phyloP scores from a whole-genome alignment of 1,284 basidiomycete species.

The Veloboletus limbatus region DNA sequence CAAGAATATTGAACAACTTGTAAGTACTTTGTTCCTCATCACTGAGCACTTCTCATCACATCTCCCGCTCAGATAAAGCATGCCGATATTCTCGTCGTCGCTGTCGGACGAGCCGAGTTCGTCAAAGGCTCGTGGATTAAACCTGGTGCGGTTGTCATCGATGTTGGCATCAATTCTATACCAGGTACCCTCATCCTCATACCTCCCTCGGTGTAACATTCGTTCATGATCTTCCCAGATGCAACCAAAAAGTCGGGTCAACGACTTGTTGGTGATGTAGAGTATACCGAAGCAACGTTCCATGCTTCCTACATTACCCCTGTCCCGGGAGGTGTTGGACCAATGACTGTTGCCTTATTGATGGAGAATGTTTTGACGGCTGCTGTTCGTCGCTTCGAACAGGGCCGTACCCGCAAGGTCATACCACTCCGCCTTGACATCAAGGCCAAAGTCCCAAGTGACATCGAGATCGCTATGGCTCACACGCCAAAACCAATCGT shows the following conservation, averaged over 20 bases:
- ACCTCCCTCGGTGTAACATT: neutral
- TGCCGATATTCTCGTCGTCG: conserved; percentile 92
- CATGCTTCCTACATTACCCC: conserved; percentile 93
- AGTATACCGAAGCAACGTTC: conserved; percentile 74
- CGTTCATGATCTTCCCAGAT: conserved; percentile 46
- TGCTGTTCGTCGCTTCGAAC: conserved; percentile 79
- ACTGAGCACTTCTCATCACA: conserved; percentile 8
- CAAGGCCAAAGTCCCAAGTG: conserved; percentile 85
- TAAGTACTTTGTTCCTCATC: conserved; percentile 38
- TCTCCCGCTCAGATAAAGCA: conserved; percentile 56
- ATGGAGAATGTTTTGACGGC: conserved; percentile 94
- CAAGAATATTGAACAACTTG: conserved; percentile 75
- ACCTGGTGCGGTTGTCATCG: conserved; percentile 89
- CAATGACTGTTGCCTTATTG: conserved; percentile 98
- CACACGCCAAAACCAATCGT: conserved; percentile 91
- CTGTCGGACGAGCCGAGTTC: conserved; percentile 89
- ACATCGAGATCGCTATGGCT: conserved; percentile 95
- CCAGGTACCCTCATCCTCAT: conserved; percentile 52
- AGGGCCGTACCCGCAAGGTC: conserved; percentile 63
- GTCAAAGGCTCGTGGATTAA: conserved; percentile 96
- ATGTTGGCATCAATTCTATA: conserved; percentile 97
- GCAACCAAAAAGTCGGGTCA: conserved; percentile 92
- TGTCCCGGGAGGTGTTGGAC: conserved; percentile 97
- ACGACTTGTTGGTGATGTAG: conserved; percentile 95
- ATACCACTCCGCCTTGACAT: conserved; percentile 79